Base-by-base conservation (phyloP, 768 basidiomycete species). In the Kwoniella mangroviensis region DNA sequence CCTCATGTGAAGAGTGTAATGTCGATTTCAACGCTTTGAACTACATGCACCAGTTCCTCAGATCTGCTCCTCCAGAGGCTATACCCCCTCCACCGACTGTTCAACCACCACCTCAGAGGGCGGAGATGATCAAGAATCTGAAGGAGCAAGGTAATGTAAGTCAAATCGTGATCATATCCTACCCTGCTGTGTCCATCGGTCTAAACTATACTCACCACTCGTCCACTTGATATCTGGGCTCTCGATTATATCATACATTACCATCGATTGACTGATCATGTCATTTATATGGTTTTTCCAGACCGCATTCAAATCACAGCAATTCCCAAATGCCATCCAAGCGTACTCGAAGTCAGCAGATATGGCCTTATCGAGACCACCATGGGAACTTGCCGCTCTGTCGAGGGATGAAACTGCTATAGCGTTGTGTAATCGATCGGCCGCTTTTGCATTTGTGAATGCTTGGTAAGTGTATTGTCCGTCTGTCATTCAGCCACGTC, bases 111-210 rank as follows among this genome's bases (percentile, higher is more conserved):
- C 89, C 90, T 77, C 90, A 91, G 72, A 84, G 96, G 21, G 87
- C 91, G 0, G 88, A 90, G 73, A 87, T 89, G 22, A 88, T 98
- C 66, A 90, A 88, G 15, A 85, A 86, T 57, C 90, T 90, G 4
- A 98, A 98, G 81, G 96, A 98, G 58, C 92, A 96, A 72, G 97
- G 97, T 69, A 99, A 99, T 82, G 93, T 93, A 79, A 79, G 92
- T 86, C n/a, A n/a, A n/a, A n/a, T n/a, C n/a, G n/a, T n/a, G n/a
- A n/a, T n/a, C n/a, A n/a, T n/a, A n/a, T n/a, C n/a, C n/a, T n/a
- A n/a, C n/a, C n/a, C n/a, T n/a, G n/a, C n/a, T n/a, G n/a, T n/a
- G n/a, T n/a, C n/a, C n/a, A n/a, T n/a, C n/a, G n/a, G n/a, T n/a
- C n/a, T n/a, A n/a, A n/a, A n/a, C n/a, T n/a, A n/a, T n/a, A n/a